Evolutionary conservation across 2,329 filamentous ascomycete species (phyloP), one percentile per base, ranked within the genome.

Genomic region (Cryoendolithus antarcticus): DNA sequence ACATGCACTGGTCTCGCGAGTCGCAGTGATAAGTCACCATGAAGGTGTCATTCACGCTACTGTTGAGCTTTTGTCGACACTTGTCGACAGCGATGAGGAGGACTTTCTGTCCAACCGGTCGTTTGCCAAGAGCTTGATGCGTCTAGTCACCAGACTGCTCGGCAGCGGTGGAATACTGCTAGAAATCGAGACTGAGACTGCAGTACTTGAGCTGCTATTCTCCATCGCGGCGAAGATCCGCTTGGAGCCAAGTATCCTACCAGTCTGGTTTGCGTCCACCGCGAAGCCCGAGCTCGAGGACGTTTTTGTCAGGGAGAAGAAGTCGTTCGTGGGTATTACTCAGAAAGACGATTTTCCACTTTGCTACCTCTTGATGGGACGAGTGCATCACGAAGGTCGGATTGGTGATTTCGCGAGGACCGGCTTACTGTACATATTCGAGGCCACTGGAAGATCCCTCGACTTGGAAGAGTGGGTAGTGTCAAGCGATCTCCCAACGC

Each of bases 151-250:
- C 44, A 77, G 80, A 48, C 86, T 89, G 29, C 79, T 82, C 2
- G 80, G 81, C 32, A 72, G 76, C 43, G 83, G 82, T 50, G 80
- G 75, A 54, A 76, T 84, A 45, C 72, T 77, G n/a, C 66, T 88
- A 3, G 77, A 81, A 30, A 72, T 78, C 38, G 84, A 94, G 42
- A 88, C 84, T 8, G 88, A 96, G 60, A 82, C 82, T 7, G 79
- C 86, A 43, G 79, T 96, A 35, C 84, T 96, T 37, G 89, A 98
- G 64, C 67, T 98, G 40, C 74, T 93, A 33, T 98, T 98, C 64
- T 93, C 89, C 46, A 88, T 98, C 49, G 86, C 91, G 12, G 93
- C 91, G 49, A 96, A 96, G 70, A 94, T 98, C 50, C 74, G 91
- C 34, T 68, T 95, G 44, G 82, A 93, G 50, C 88, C 91, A 4